Evolutionary conservation across 495 filamentous ascomycete genomes (phyloP).

Genomic region (Penicillium flavigenum): DNA sequence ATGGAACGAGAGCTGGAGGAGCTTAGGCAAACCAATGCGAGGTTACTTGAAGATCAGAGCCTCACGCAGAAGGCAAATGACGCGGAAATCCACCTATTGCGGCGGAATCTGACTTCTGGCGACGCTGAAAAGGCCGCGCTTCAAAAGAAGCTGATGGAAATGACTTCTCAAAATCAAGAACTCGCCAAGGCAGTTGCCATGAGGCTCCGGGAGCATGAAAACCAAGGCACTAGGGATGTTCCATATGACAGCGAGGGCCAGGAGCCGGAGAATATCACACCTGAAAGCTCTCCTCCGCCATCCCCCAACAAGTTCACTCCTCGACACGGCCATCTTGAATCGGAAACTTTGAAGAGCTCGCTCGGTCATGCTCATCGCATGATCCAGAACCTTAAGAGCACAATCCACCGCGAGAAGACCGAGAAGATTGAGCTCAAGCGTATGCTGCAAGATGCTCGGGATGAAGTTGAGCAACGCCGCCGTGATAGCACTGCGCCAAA

Average conservation of each 20-base stretch:
- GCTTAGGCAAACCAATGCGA: conserved; percentile 71
- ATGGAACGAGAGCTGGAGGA: conserved; percentile 86
- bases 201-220: conserved; percentile 65
- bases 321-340: conserved; percentile 83
- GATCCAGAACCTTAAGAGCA: conserved; percentile 91
- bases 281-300: conserved; percentile 85
- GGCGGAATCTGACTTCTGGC: conserved; percentile 67
- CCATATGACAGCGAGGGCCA: conserved; percentile 63
- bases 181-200: conserved; percentile 75
- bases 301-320: conserved; percentile 90
- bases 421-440: conserved; percentile 95
- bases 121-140: conserved; percentile 72
- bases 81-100: conserved; percentile 74
- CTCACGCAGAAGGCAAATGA: conserved; percentile 78
- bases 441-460: conserved; percentile 91
- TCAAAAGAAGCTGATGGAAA: conserved; percentile 79
- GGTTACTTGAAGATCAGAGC: conserved; percentile 75
- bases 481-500: conserved; percentile 53
- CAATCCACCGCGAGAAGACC: conserved; percentile 94
- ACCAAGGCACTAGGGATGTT: conserved; percentile 55
- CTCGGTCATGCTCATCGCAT: conserved; percentile 92
- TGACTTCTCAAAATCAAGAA: conserved; percentile 84
- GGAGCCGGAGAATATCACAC: conserved; percentile 67
- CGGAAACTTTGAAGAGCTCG: conserved; percentile 91
- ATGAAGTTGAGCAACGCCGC: conserved; percentile 81